Conservation (phyloP, 345 rosid genomes). For the Melastoma malabathricum region DNA sequence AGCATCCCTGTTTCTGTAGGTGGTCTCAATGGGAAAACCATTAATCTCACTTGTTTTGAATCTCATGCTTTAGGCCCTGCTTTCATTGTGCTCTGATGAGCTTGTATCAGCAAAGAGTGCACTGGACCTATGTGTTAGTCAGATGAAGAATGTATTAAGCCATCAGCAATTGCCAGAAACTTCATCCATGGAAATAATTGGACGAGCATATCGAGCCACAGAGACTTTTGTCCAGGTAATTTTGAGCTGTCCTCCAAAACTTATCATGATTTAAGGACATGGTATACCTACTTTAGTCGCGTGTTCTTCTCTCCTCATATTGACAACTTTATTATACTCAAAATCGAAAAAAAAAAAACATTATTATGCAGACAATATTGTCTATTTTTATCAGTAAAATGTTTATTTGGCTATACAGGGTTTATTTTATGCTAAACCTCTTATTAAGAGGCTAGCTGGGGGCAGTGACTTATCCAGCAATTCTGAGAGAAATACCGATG, state of each 20-base stretch:
- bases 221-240: slow-evolving; percentile 92
- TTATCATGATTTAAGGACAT: too few species aligned
- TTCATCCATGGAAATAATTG: slow-evolving; percentile 85
- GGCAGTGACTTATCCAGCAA: slow-evolving; percentile 38
- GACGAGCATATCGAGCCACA: slow-evolving; percentile 80
- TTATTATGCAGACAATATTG: too few species aligned
- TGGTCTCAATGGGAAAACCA: background rate
- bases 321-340: too few species aligned
- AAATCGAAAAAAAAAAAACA: too few species aligned
- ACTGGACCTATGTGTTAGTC: slow-evolving; percentile 63
- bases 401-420: slow-evolving; percentile 41
- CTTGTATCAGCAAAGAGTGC: slow-evolving; percentile 76
- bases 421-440: slow-evolving; percentile 62
- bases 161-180: slow-evolving; percentile 70
- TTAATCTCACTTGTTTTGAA: background rate
- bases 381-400: too few species aligned
- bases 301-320: too few species aligned
- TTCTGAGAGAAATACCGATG: slow-evolving; percentile 65
- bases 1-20: too few species aligned
- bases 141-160: slow-evolving; percentile 74
- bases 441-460: slow-evolving; percentile 64
- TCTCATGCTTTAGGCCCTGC: slow-evolving; percentile 57
- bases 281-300: too few species aligned
- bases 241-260: slow-evolving; percentile 1
- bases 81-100: slow-evolving; percentile 85